Evolutionary conservation across 345 rosid species (phyloP), one percentile per base, ranked within the genome.

Genomic region (Eucalyptus dawsonii): DNA sequence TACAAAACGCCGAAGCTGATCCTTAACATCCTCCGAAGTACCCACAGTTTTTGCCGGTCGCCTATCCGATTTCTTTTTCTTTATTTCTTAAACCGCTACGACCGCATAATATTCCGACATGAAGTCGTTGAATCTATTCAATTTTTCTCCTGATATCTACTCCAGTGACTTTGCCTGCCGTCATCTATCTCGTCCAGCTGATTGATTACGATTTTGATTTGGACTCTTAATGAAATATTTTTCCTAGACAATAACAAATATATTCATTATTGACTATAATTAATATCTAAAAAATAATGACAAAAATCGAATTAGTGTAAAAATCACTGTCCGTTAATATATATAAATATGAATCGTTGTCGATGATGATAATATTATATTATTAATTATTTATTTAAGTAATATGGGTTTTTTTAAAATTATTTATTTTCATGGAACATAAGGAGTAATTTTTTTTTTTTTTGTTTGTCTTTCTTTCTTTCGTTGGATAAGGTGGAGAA

Each of bases 221-320:
- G 6, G 42, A 34, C 12, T 69, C 6, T 9, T 34, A 6, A 10
- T 34, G 14, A 34, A 16, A 17, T 9, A 69, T 2, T 2, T 5
- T 17, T 2, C 24, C 40, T 34, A 24, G 0, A 56, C 1, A 56
- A 56, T 22, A 22, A 56, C 1, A 1, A 24, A 2, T 24, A 7
- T 19, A 51, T 51, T 4, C 60, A 2, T 54, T 4, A 54, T 54
- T 8, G 12, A 22, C 27, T 4, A 3, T 54, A 22, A 24, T 53
- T 4, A 4, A 19, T 53, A 53, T 53, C 58, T 53, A 53, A 19
- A 53, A 53, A 8, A 19, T 19, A 0, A 53, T 53, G 58, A 53
- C 3, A 21, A 4, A 60, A 60, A 60, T 25, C 4, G 15, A 60
- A 60, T 60, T 27, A 11, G 0, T 12, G 7, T 3, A 60, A 60